phyloP scores from a whole-genome alignment of 116 monocot genomes.

The Iris pallida region DNA sequence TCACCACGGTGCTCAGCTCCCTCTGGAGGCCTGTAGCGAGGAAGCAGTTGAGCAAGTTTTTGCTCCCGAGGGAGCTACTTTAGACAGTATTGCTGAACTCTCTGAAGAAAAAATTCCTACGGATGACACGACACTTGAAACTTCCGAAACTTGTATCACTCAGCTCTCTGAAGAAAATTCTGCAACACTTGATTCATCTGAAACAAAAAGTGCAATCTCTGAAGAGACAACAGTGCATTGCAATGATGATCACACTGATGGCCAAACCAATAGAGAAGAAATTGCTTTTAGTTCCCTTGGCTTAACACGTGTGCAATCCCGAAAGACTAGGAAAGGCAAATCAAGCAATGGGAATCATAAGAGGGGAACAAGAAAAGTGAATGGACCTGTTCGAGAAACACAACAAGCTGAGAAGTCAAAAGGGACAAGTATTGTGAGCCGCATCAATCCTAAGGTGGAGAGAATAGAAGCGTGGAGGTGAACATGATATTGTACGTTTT shows the following conservation, averaged over 20 bases:
- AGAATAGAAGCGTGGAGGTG: conserved; percentile 62
- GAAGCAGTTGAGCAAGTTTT: conserved; percentile 23
- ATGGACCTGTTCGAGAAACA: not conserved
- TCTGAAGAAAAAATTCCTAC: conserved; percentile 16
- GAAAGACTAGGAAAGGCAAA: conserved; percentile 7
- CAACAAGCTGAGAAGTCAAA: conserved; percentile 33
- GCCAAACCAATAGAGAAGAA: conserved; percentile 3
- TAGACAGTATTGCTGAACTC: conserved; percentile 11
- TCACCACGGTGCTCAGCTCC: conserved; percentile 32
- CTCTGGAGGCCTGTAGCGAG: conserved; percentile 9
- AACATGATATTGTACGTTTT: conserved; percentile 5
- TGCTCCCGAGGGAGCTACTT: conserved; percentile 20
- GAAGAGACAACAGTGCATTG: not conserved
- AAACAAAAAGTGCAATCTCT: conserved; percentile 1
- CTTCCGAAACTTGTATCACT: not conserved
- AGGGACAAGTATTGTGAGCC: conserved; percentile 41
- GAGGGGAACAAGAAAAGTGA: conserved; percentile 17
- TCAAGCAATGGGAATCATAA: conserved; percentile 16
- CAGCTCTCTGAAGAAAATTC: conserved; percentile 12
- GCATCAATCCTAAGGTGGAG: conserved; percentile 45
- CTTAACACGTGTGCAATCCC: not conserved
- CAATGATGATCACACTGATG: conserved; percentile 3
- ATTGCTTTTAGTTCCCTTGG: conserved; percentile 1
- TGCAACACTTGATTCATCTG: conserved; percentile 2
- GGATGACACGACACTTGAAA: conserved; percentile 12